phyloP scores from a whole-genome alignment of 2,329 filamentous ascomycete genomes.

The Gremmenia infestans region DNA sequence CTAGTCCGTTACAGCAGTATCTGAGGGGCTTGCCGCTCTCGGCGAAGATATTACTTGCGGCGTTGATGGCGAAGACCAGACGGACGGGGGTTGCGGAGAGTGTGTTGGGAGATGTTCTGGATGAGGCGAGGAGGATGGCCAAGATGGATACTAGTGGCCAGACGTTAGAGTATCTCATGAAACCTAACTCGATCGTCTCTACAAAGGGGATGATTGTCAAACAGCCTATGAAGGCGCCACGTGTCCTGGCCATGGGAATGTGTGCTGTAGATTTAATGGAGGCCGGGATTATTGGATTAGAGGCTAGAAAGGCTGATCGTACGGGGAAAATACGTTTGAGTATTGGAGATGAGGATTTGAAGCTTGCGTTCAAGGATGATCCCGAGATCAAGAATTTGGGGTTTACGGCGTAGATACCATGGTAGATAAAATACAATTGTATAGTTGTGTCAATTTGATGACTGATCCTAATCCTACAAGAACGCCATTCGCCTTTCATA shows the following conservation, averaged over 20 bases:
- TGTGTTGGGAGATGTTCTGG: constrained; percentile 80
- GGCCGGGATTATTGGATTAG: constrained; percentile 81
- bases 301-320: constrained; percentile 74
- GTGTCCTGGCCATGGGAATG: constrained; percentile 57
- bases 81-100: constrained; percentile 84
- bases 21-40: constrained; percentile 76
- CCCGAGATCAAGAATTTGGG: constrained; percentile 64
- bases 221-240: constrained; percentile 30
- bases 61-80: constrained; percentile 71
- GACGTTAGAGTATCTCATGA: constrained; percentile 54
- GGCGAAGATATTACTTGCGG: constrained; percentile 80
- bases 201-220: constrained; percentile 18
- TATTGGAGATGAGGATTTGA: constrained; percentile 86
- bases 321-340: constrained; percentile 82
- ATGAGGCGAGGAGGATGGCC: constrained; percentile 72
- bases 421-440: not conserved
- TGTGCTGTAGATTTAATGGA: constrained; percentile 82
- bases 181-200: constrained; percentile 6
- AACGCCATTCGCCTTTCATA: constrained; percentile 25
- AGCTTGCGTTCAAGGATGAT: constrained; percentile 83
- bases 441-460: not conserved
- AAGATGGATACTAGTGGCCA: constrained; percentile 53
- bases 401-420: constrained; percentile 19
- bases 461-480: constrained; percentile 2
- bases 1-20: constrained; percentile 85